Conservation (phyloP, 768 basidiomycete species). For the Lentinula boryana region DNA sequence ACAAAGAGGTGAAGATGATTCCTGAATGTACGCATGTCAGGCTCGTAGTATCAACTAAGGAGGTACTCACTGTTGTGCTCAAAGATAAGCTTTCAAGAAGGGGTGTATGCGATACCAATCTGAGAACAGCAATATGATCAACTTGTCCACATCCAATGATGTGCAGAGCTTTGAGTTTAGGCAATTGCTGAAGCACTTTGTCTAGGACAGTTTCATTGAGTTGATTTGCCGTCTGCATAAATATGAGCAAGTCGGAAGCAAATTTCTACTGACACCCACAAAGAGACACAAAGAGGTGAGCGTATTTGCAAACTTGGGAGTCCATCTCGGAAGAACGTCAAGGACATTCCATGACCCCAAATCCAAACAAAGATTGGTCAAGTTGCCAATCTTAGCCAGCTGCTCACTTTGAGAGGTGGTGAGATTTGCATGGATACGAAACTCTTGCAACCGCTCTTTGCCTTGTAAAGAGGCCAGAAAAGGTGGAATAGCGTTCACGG, state of each 20-base stretch:
- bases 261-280: slow-evolving; percentile 33
- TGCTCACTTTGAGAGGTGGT: slow-evolving; percentile 41
- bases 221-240: slow-evolving; percentile 49
- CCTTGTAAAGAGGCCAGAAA: slow-evolving; percentile 42
- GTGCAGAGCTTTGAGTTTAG: slow-evolving; percentile 52
- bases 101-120: slow-evolving; percentile 41
- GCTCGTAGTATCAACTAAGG: background rate
- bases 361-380: slow-evolving; percentile 49
- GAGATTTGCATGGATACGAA: slow-evolving; percentile 51
- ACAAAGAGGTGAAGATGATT: slow-evolving; percentile 23
- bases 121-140: slow-evolving; percentile 45
- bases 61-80: slow-evolving; percentile 45
- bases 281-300: slow-evolving; percentile 52
- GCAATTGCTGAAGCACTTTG: slow-evolving; percentile 39
- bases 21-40: slow-evolving; percentile 21
- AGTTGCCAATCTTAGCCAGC: slow-evolving; percentile 30
- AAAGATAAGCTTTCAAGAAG: slow-evolving; percentile 56
- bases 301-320: slow-evolving; percentile 30
- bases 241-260: background rate
- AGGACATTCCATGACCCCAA: slow-evolving; percentile 58
- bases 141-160: slow-evolving; percentile 54
- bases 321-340: slow-evolving; percentile 56
- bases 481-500: slow-evolving; percentile 36
- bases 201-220: slow-evolving; percentile 49
- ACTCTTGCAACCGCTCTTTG: slow-evolving; percentile 35